These are phyloP conservation scores for Citrus australasica DNA, from an alignment of 345 rosid genomes.

Conservation along the genomic window DNA sequence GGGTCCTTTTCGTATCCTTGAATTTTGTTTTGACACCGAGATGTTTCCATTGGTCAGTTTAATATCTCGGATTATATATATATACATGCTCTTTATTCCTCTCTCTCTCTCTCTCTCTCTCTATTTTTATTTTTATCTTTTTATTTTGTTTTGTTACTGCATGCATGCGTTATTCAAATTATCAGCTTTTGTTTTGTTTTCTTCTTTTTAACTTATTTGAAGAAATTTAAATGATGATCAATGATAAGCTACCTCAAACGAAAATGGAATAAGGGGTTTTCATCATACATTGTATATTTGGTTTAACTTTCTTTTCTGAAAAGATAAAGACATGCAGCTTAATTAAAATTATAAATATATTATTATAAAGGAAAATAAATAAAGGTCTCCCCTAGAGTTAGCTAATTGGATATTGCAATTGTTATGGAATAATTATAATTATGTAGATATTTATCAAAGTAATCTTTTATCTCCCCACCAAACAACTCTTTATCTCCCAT, in stretches of 20 bases:
- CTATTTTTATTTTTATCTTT: not conserved
- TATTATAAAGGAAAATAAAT: too few relatives aligned
- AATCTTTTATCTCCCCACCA: too few relatives aligned
- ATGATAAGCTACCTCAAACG: not conserved
- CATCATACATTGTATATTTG: too few relatives aligned
- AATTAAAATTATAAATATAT: too few relatives aligned
- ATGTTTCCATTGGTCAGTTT: conserved; percentile 21
- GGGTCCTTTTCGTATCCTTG: conserved; percentile 49
- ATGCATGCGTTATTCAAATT: not conserved
- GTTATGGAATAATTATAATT: too few relatives aligned
- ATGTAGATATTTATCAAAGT: too few relatives aligned
- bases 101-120: not conserved
- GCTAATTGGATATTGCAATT: too few relatives aligned
- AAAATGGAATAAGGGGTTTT: not conserved
- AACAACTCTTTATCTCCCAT: too few relatives aligned
- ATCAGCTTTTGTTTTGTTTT: not conserved
- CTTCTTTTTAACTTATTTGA: not conserved
- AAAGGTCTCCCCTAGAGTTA: too few relatives aligned
- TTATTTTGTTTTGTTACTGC: not conserved
- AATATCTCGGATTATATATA: not conserved
- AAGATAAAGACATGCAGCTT: too few relatives aligned
- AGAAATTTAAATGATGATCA: not conserved
- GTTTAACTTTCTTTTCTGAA: too few relatives aligned
- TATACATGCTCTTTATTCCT: not conserved
- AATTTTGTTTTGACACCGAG: conserved; percentile 29